Evolutionary conservation across 2,329 filamentous ascomycete species (phyloP), one percentile per base, ranked within the genome.

Genomic region (Triangularia verruculosa): DNA sequence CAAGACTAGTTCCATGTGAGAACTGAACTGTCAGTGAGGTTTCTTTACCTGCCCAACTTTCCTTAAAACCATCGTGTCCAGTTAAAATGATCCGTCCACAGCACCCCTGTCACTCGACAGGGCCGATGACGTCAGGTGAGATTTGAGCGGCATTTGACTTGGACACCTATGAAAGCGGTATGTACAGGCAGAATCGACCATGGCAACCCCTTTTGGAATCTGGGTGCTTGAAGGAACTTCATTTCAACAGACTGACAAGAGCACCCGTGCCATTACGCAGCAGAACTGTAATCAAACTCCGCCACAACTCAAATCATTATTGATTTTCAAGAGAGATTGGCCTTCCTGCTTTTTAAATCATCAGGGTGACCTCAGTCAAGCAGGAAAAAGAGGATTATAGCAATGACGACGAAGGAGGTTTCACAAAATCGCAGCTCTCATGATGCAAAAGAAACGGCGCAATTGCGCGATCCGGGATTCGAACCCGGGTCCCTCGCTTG

Each of bases 381-480:
- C n/a, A n/a, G n/a, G n/a, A n/a, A n/a, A n/a, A n/a, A n/a, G n/a
- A n/a, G n/a, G n/a, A n/a, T n/a, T n/a, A n/a, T n/a, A n/a, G n/a
- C n/a, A n/a, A n/a, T n/a, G n/a, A n/a, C n/a, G n/a, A n/a, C n/a
- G n/a, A n/a, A n/a, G n/a, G n/a, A n/a, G 27, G 27, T 28, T 5
- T 28, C 27, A 28, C 4, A 5, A 4, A 28, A 5, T 28, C 27
- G 5, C 27, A 28, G 27, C 27, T 28, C 27, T 28, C n/a, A 54
- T 1, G 17, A 27, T 9, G 25, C 12, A 54, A 54, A 28, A 54
- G 51, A 54, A 54, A 54, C 51, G 51, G 51, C 51, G 51, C 28
- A 24, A 43, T 28, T 62, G 54, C 54, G 61, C 55, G 61, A 59
- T 61, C 59, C 59, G 59, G 47, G 59, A 61, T 61, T 61, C 59